A percentile compares a stretch with the other conserved stretches of the same genome.
These are phyloP conservation scores for Usnea hakonensis DNA, from an alignment of 495 filamentous ascomycete genomes.

Conservation along the genomic window DNA sequence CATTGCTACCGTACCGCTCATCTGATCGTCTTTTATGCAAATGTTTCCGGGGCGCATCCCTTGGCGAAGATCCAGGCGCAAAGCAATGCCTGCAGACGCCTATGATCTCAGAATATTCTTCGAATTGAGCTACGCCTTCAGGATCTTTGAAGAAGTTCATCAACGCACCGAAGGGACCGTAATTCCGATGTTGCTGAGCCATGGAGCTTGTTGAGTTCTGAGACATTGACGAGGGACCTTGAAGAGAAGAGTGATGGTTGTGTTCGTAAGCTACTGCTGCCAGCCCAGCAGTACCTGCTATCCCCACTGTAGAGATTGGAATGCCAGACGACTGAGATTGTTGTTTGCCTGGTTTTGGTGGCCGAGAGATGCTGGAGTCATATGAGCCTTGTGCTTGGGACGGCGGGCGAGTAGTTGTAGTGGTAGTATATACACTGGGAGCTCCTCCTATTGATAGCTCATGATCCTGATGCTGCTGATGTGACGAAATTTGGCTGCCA, in stretches of 20 bases:
- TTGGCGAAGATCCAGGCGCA: conserved; percentile 50
- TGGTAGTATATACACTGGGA: conserved; percentile 21
- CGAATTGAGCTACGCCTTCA: conserved; percentile 60
- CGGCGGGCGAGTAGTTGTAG: conserved; percentile 12
- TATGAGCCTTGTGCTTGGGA: conserved; percentile 11
- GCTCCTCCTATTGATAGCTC: conserved; percentile 24
- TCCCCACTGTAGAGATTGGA: conserved; percentile 41
- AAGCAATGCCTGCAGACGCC: conserved; percentile 65
- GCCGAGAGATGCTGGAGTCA: conserved; percentile 13
- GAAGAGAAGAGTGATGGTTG: conserved; percentile 20
- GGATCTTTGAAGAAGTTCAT: conserved; percentile 60
- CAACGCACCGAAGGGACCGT: conserved; percentile 48
- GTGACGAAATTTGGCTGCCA: conserved; percentile 33
- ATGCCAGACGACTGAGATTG: conserved; percentile 34
- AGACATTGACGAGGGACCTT: conserved; percentile 6
- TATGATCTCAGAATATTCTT: conserved; percentile 66
- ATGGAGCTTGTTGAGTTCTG: conserved; percentile 27
- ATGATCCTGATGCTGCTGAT: conserved; percentile 28
- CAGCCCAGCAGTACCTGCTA: conserved; percentile 42
- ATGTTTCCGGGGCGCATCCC: conserved; percentile 59
- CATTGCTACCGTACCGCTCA: conserved; percentile 40
- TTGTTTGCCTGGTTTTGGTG: conserved; percentile 31
- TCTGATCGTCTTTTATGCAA: conserved; percentile 41
- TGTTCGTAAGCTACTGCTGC: conserved; percentile 27
- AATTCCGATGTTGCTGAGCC: conserved; percentile 42